Base-by-base conservation (phyloP, 805 yeast genomes). In the Candida suzukii region DNA sequence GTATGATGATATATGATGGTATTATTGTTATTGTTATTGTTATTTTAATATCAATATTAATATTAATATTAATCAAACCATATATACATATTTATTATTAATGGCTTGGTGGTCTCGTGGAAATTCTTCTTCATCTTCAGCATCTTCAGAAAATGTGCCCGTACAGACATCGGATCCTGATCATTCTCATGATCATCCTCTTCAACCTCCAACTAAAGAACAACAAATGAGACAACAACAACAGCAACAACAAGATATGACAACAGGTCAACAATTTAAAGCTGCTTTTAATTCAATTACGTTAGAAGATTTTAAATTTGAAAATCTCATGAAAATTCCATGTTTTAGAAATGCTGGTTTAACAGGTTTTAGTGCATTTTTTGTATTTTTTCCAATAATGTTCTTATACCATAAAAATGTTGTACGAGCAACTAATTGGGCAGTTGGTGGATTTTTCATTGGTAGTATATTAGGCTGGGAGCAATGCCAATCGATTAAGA, bases 401-500 rank as follows among this genome's bases (percentile, higher is more conserved):
- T 79, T 83, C 42, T 55, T 82, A 27, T 76, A 80, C 40, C 87
- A 80, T 52, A 80, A 80, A 52, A 75, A 76, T 38, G 71, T 81
- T 0, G 57, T 66, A 10, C 73, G 73, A 46, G 80, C 95, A 1
- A 68, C 76, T 14, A 86, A 90, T 55, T 90, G 96, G 96, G 81
- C 82, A 10, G 69, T 85, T 39, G 83, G 84, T 30, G 95, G 93
- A 3, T 76, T 88, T 48, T 61, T 85, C 42, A 57, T 88, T 18
- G 96, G 96, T 1, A 78, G 86, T 35, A 71, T 85, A 0, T 79
- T 85, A 22, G 86, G 95, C 1, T 90, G 96, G 96, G 96, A 90
- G 57, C 95, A 88, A 61, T 90, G 98, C 60, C 71, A 95, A 44
- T 69, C 78, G 38, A 71, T 77, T 37, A 71, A 95, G 58, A 70